phyloP scores from a whole-genome alignment of 2,329 filamentous ascomycete genomes.

The Cercospora sp. region DNA sequence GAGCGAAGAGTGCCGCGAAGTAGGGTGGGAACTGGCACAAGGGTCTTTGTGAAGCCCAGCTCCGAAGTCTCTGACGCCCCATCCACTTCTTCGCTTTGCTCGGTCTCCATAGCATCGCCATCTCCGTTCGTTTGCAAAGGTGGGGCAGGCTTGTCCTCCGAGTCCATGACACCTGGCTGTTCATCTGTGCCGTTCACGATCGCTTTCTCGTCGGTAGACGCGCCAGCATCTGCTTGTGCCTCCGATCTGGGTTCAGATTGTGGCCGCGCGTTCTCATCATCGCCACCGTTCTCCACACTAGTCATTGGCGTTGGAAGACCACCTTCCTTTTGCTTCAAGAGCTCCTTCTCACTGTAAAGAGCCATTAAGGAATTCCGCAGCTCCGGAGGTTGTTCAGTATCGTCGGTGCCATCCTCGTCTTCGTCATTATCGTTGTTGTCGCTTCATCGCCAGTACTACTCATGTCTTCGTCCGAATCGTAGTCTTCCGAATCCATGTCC shows the following conservation, averaged over 20 bases:
- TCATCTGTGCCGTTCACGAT: background rate
- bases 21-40: slow-evolving; percentile 61
- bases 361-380: slow-evolving; percentile 29
- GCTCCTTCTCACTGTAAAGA: slow-evolving; percentile 34
- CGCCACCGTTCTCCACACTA: slow-evolving; percentile 35
- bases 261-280: slow-evolving; percentile 26
- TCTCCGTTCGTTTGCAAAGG: background rate
- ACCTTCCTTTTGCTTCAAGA: slow-evolving; percentile 33
- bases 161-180: background rate
- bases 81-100: slow-evolving; percentile 15
- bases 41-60: slow-evolving; percentile 22
- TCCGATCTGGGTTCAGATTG: slow-evolving; percentile 26
- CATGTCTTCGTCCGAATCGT: slow-evolving; percentile 42
- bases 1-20: slow-evolving; percentile 87
- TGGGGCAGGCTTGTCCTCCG: background rate
- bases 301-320: slow-evolving; percentile 38
- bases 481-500: slow-evolving; percentile 40
- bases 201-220: slow-evolving; percentile 3
- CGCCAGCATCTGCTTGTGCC: slow-evolving; percentile 22
- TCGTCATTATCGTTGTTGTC: slow-evolving; percentile 34
- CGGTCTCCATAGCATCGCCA: slow-evolving; percentile 31
- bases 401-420: slow-evolving; percentile 30
- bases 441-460: slow-evolving; percentile 40
- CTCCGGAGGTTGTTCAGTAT: slow-evolving; percentile 25
- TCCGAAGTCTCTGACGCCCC: slow-evolving; percentile 34